Evolutionary conservation across 371 early-diverging fungal genomes (phyloP), one percentile per base, ranked within the genome.

Genomic region (Batkoa obscura): DNA sequence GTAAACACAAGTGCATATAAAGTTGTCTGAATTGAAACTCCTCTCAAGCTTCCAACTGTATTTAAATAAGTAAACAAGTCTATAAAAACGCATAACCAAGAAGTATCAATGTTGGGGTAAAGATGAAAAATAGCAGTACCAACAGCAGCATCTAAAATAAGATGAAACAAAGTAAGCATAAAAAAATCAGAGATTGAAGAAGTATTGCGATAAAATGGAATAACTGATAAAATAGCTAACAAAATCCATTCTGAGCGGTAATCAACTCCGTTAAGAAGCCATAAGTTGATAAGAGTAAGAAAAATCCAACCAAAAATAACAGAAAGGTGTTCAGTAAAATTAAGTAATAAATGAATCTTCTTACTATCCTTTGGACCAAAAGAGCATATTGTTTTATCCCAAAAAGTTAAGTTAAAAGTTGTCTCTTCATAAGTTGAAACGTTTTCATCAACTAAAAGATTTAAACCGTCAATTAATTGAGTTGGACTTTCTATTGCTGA

Each of bases 1-100:
- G 12, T 50, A 34, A 50, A 30, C 10, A 32, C 34, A 31, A n/a
- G 31, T 4, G 31, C 47, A 30, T 47, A 47, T 8, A 50, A 30
- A 23, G 2, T 32, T 32, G 50, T 30, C 8, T 3, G 10, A 12
- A 50, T 31, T 5, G 5, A 10, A 30, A 30, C 17, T 10, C 32
- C 50, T n/a, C 9, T 17, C 32, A 50, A 10, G 4, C 32, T 50
- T 4, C 30, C 50, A 10, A 50, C 34, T 35, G 50, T 30, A 50
- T 50, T 30, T 3, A 34, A 5, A 50, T 31, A 50, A 12, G 34
- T 10, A 50, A 50, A 30, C 10, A 50, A 50, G 34, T 50, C 50
- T 62, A 72, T n/a, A n/a, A 47, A n/a, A 4, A 31, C 31, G 47
- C 47, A 17, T 31, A 47, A 17, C 47, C 47, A 47, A 30, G 47